Conservation (phyloP, 2,329 filamentous ascomycete species). For the Immersiporthe knoxdaviesiana region DNA sequence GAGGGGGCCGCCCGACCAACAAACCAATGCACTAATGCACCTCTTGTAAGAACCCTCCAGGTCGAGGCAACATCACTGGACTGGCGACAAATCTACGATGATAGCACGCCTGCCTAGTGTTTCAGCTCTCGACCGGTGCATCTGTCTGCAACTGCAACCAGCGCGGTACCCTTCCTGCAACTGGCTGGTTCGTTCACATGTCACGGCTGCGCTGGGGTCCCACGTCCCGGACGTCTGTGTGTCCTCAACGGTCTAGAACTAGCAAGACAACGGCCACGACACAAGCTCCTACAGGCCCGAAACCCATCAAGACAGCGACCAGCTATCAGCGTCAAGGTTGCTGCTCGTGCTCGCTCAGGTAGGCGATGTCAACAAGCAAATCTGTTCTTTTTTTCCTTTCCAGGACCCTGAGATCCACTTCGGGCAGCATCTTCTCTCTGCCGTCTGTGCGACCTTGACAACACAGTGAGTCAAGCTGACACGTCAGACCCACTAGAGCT, state of each 20-base stretch:
- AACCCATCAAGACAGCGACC: neutral
- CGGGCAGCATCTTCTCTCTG: neutral
- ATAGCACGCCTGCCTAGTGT: neutral
- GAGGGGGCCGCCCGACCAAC: neutral
- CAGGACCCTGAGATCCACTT: conserved; percentile 11
- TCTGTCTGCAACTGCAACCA: neutral
- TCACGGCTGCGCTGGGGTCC: neutral
- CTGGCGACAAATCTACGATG: neutral
- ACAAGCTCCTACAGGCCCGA: neutral
- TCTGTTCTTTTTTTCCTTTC: neutral
- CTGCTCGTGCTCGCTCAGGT: neutral
- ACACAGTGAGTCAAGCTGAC: conserved; percentile 12
- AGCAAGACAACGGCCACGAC: neutral
- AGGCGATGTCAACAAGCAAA: conserved; percentile 3
- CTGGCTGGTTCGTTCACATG: conserved; percentile 2
- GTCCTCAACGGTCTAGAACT: conserved; percentile 4
- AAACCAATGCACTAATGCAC: neutral
- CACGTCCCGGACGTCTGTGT: neutral
- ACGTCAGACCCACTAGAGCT: neutral
- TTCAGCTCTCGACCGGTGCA: neutral
- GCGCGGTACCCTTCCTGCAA: neutral
- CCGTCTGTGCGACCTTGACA: neutral
- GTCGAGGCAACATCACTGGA: neutral
- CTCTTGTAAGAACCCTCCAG: neutral
- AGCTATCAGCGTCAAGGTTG: neutral